phyloP scores from a whole-genome alignment of 345 rosid genomes.

The Camelina hispida region DNA sequence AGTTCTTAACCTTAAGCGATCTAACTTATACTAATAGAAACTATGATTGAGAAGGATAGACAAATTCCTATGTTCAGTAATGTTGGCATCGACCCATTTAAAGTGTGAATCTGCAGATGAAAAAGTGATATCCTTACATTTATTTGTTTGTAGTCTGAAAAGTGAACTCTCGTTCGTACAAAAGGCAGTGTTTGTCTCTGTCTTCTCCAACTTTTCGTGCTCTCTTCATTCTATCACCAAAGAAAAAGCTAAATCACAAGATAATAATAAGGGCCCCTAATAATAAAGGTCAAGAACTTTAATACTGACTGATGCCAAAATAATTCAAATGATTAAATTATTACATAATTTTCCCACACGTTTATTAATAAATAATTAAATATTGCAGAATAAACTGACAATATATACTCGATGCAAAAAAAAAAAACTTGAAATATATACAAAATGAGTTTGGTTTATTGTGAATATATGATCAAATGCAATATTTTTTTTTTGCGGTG shows the following conservation, averaged over 20 bases:
- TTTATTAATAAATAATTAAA: neutral
- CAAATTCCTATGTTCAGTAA: neutral
- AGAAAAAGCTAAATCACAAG: neutral
- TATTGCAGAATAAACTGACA: neutral
- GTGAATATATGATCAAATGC: neutral
- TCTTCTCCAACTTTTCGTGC: constrained; percentile 29
- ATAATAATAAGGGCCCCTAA: neutral
- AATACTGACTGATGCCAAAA: neutral
- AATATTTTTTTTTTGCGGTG: neutral
- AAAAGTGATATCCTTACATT: neutral
- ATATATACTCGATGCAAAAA: neutral
- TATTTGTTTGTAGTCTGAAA: constrained; percentile 14
- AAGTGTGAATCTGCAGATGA: constrained; percentile 23
- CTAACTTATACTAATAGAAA: neutral
- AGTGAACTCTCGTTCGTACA: constrained; percentile 21
- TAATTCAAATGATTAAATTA: neutral
- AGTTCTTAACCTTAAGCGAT: neutral
- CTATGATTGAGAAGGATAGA: neutral
- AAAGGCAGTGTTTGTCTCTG: constrained; percentile 43
- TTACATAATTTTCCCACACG: neutral
- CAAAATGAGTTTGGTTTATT: neutral
- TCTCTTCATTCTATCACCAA: constrained; percentile 23
- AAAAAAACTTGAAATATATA: neutral
- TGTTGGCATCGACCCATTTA: neutral
- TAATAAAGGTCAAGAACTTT: neutral